These are phyloP conservation scores for Lentinula edodes DNA, from an alignment of 768 basidiomycete genomes.

Conservation along the genomic window DNA sequence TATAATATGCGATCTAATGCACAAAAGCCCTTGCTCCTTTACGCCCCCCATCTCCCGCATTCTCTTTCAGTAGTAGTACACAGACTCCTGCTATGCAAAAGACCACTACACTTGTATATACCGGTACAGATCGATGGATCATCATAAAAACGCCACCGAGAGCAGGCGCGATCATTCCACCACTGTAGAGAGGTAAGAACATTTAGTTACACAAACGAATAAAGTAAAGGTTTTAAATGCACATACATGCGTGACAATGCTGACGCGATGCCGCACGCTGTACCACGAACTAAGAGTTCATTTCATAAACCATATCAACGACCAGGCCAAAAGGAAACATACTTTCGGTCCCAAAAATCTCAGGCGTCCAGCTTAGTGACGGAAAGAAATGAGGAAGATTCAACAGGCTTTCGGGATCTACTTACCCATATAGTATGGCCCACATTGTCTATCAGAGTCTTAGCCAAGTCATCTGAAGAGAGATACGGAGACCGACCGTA, in stretches of 20 bases:
- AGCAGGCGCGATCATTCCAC: constrained; percentile 85
- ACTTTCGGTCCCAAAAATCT: constrained; percentile 80
- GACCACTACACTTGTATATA: constrained; percentile 66
- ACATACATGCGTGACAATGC: constrained; percentile 79
- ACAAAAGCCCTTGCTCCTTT: neutral
- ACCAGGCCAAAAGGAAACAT: constrained; percentile 4
- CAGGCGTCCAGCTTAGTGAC: constrained; percentile 65
- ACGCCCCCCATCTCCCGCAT: constrained; percentile 31
- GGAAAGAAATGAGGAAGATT: neutral
- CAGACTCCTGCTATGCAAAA: constrained; percentile 61
- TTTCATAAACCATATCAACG: neutral
- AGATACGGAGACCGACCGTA: constrained; percentile 38
- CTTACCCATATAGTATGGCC: constrained; percentile 74
- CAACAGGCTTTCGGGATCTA: neutral
- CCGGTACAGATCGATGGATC: constrained; percentile 64
- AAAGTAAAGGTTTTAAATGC: neutral
- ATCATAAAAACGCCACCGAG: constrained; percentile 69
- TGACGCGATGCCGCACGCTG: constrained; percentile 83
- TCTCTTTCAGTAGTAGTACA: constrained; percentile 55
- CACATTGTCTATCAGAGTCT: constrained; percentile 59
- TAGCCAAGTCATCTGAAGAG: neutral
- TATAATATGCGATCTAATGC: neutral
- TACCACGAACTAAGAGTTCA: constrained; percentile 60
- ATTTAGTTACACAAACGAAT: constrained; percentile 2
- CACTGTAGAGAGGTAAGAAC: constrained; percentile 35